Evolutionary conservation across 1,284 basidiomycete genomes (phyloP), one percentile per base, ranked within the genome.

Genomic region (Pyrrhoderma lamaoense): DNA sequence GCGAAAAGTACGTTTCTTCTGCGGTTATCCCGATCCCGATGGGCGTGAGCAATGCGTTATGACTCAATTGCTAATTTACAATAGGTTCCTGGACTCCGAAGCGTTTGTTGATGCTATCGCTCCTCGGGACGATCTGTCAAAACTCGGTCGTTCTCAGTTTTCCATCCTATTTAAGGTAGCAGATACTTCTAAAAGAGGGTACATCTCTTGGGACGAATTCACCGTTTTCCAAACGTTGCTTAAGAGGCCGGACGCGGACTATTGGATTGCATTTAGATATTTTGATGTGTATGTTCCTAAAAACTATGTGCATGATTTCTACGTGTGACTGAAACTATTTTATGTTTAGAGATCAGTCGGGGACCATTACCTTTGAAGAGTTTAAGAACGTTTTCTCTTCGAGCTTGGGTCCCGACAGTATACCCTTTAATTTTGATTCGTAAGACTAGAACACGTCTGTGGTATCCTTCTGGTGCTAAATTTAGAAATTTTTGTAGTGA

Each of bases 381-480:
- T 95, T 97, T 75, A 94, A 93, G 70, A 79, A 79, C 55, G 91
- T 93, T 49, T 89, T 95, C 65, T 82, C 79, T 48, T 80, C 82
- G 53, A 92, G 88, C 63, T 78, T 93, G 49, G 84, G 82, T 27
- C 71, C 80, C 22, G 85, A 89, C 58, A 77, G 86, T 45, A 90
- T 96, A 62, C 93, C 93, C 42, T 97, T 97, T 68, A 81, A 96
- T 69, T 96, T 95, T 68, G 89, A 95, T 65, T 89, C 86, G 86
- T 88, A 58, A 57, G 77, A 58, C 19, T 36, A 51, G 34, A 35
- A 2, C 34, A 47, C 31, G 14, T 49, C 31, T 16, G 42, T 55
- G 35, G 49, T 27, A 16, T 27, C 31, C 18, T 8, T 11, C 5
- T 11, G 11, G 11, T 27, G 21, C 56, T 23, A 39, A 39, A 52